phyloP scores from a whole-genome alignment of 805 yeast genomes.

The Peterozyma xylosa region DNA sequence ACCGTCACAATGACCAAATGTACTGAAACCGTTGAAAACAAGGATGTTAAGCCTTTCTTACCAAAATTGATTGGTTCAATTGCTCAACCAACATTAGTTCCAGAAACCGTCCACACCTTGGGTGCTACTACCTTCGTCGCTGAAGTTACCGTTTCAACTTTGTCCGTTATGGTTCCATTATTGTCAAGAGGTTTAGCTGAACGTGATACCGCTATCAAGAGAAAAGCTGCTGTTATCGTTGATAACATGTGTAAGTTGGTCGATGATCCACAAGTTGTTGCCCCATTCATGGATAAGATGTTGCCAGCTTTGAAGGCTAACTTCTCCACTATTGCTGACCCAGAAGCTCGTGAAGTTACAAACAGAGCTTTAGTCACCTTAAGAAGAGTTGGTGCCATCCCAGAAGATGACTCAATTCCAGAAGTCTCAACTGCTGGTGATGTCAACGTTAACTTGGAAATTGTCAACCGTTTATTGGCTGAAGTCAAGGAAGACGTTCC shows the following conservation, averaged over 20 bases:
- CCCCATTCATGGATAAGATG: slow-evolving; percentile 94
- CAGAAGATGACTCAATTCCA: slow-evolving; percentile 84
- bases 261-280: slow-evolving; percentile 99
- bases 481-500: slow-evolving; percentile 48
- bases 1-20: slow-evolving; percentile 92
- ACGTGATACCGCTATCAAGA: slow-evolving; percentile 99
- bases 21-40: slow-evolving; percentile 97
- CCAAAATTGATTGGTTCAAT: slow-evolving; percentile 96
- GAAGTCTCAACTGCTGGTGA: slow-evolving; percentile 99
- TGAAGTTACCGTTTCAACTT: slow-evolving; percentile 98
- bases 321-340: slow-evolving; percentile 97
- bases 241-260: slow-evolving; percentile 99
- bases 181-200: slow-evolving; percentile 99
- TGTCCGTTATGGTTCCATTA: slow-evolving; percentile 98
- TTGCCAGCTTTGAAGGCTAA: slow-evolving; percentile 95
- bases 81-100: slow-evolving; percentile 93
- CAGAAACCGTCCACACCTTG: slow-evolving; percentile 96
- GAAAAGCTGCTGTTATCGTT: slow-evolving; percentile 98
- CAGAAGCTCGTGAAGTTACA: slow-evolving; percentile 99
- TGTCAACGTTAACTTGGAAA: slow-evolving; percentile 74
- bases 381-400: slow-evolving; percentile 97
- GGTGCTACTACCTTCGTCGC: slow-evolving; percentile 99
- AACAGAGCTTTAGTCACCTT: slow-evolving; percentile 94
- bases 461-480: slow-evolving; percentile 66
- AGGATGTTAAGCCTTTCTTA: slow-evolving; percentile 98